Base-by-base conservation (phyloP, 176 grass and related monocot species). In the Neostapfia colusana region DNA sequence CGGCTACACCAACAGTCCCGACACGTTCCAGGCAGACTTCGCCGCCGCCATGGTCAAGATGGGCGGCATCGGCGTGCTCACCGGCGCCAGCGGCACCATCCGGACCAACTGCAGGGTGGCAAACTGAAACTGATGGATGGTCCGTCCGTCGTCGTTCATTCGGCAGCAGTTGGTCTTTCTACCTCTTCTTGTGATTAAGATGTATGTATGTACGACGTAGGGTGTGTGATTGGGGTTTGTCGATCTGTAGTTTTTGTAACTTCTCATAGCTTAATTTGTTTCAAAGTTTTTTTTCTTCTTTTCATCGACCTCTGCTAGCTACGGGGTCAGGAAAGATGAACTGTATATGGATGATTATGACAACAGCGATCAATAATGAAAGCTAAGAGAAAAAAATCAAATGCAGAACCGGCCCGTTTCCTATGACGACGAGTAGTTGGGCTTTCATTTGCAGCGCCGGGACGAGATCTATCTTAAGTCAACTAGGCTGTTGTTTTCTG, bases 1-100 rank as follows among this genome's bases (percentile, higher is more conserved):
- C 46, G 69, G 17, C 0, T 90, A 95, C 39, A 89, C 92, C 8
- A 67, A 25, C 54, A 85, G 83, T 60, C 73, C 77, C 0, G 66
- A 27, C 8, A 11, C 76, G 5, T 99, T 95, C 81, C 81, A 84
- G 71, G n/a, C 56, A 2, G 87, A 88, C 67, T 99, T 99, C 55
- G 87, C 78, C 25, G 59, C 17, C 6, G 89, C 87, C 53, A 99
- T 99, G 85, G 42, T 87, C 59, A 92, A 85, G 87, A 95, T 99
- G 96, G 95, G 96, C 1, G n/a, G 17, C 39, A 69, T 92, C 46
- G 77, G 66, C 1, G 89, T 92, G 34, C 85, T 95, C 82, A 95
- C 87, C 39, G 96, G 87, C 25, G 7, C 0, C 46, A 13, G 39
- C 27, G 96, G 96, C 0, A 65, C 82, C 79, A 72, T 99, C 38